These are phyloP conservation scores for Quercus rubra DNA, from an alignment of 306 rosid genomes.

Conservation along the genomic window DNA sequence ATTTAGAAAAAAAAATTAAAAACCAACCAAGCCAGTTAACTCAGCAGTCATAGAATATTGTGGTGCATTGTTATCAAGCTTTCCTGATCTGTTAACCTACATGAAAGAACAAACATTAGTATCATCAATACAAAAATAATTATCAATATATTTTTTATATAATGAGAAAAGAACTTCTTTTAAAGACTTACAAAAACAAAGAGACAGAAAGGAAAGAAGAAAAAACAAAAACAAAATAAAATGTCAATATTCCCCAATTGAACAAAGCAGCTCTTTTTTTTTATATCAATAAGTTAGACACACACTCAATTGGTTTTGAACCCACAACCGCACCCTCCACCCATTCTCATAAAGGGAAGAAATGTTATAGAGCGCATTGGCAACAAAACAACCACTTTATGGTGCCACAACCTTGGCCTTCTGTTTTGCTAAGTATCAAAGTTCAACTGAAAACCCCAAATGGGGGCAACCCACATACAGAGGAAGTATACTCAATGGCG, in stretches of 20 bases:
- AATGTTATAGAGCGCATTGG: neutral
- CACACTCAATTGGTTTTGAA: too few relatives aligned
- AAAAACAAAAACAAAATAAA: neutral
- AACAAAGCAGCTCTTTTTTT: too few relatives aligned
- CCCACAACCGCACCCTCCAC: too few relatives aligned
- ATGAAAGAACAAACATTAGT: constrained; percentile 17
- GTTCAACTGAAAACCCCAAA: neutral
- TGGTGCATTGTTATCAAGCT: constrained; percentile 55
- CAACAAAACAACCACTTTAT: neutral
- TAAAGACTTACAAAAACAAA: neutral
- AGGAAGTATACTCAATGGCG: neutral
- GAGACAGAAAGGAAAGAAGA: neutral
- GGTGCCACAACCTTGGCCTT: neutral
- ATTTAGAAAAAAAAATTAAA: neutral
- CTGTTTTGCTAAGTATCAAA: neutral
- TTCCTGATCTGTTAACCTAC: constrained; percentile 79
- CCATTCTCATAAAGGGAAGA: neutral
- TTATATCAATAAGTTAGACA: too few relatives aligned
- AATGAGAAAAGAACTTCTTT: neutral
- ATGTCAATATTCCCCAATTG: neutral
- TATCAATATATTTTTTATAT: neutral
- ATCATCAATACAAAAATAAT: constrained; percentile 2
- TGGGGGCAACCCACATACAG: neutral
- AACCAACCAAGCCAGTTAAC: constrained; percentile 72
- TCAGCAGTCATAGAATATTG: constrained; percentile 78